Base-by-base conservation (phyloP, 2,329 filamentous ascomycete species). In the Ophiostoma sp. region DNA sequence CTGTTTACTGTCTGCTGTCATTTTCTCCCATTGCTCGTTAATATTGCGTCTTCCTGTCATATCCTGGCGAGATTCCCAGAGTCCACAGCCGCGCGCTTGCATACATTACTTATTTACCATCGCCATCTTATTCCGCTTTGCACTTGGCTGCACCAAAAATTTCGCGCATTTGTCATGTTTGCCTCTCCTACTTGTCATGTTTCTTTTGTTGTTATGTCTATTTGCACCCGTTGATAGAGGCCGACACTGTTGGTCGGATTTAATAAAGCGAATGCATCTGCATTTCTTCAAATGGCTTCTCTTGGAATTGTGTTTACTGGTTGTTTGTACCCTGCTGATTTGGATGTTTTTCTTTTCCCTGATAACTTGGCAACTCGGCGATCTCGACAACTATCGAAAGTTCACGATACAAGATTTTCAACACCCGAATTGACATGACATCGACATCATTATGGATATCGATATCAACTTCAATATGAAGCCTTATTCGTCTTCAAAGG, bases 131-230 rank as follows among this genome's bases (percentile, higher is more conserved):
- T n/a, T n/a, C 33, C 33, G 66, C 44, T 67, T 33, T 67, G n/a
- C 36, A 64, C 60, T 36, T 39, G 33, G 17, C 54, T 66, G 36
- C 48, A 66, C 60, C 10, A 57, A 70, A 70, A 68, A 27, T 23
- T 54, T 57, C 7, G 33, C 8, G 67, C 57, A 23, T 66, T 57
- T 41, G 60, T 36, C 20, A 36, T 64, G 36, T 69, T n/a, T 64
- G 2, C 15, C 60, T 39, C 36, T 23, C 13, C 35, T 39, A 11
- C 27, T 27, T 36, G 17, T 44, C 10, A 23, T 44, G 13, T 66
- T n/a, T 57, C 23, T 41, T 68, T 62, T 6, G 27, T 39, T 48
- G 52, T 57, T 57, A 66, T 39, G n/a, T 64, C 54, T 48, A 39
- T 17, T 36, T 64, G 62, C 62, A 41, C 41, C 57, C 27, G 13